Conservation (phyloP, 495 filamentous ascomycete species). For the Penicillium paxilli region DNA sequence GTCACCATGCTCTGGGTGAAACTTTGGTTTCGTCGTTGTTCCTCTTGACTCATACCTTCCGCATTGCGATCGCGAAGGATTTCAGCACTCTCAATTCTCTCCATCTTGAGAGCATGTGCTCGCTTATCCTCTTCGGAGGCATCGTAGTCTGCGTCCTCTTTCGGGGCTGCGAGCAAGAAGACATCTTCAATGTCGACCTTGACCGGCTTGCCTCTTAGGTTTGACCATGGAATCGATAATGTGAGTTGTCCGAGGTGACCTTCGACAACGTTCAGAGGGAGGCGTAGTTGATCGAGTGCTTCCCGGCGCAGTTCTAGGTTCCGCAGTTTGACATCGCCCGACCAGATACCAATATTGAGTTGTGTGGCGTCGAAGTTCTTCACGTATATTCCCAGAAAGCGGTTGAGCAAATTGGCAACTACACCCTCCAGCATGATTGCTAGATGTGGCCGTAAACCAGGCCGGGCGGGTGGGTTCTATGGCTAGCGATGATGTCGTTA, state of each 20-base stretch:
- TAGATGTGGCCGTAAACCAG: slow-evolving; percentile 36
- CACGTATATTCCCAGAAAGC: slow-evolving; percentile 99
- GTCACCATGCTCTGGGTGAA: slow-evolving; percentile 93
- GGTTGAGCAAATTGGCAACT: slow-evolving; percentile 89
- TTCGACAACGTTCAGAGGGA: slow-evolving; percentile 94
- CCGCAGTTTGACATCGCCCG: slow-evolving; percentile 89
- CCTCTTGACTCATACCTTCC: slow-evolving; percentile 92
- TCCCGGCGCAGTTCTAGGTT: slow-evolving; percentile 90
- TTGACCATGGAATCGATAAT: slow-evolving; percentile 93
- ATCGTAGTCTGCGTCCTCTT: slow-evolving; percentile 90
- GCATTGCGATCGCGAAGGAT: slow-evolving; percentile 83
- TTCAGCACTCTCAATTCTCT: slow-evolving; percentile 94
- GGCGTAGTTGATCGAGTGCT: slow-evolving; percentile 91
- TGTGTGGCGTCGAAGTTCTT: slow-evolving; percentile 97
- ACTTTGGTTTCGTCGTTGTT: slow-evolving; percentile 93
- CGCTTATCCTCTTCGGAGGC: slow-evolving; percentile 85
- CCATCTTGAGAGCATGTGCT: slow-evolving; percentile 87
- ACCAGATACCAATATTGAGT: slow-evolving; percentile 97
- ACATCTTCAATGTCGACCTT: slow-evolving; percentile 96
- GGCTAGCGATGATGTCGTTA: slow-evolving; percentile 17
- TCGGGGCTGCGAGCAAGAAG: slow-evolving; percentile 88
- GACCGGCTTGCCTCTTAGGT: slow-evolving; percentile 89
- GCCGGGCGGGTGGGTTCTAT: slow-evolving; percentile 26
- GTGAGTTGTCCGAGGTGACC: slow-evolving; percentile 91
- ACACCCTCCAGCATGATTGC: slow-evolving; percentile 66